Base-by-base conservation (phyloP, 176 grass and related monocot species). In the Triticum turgidum region DNA sequence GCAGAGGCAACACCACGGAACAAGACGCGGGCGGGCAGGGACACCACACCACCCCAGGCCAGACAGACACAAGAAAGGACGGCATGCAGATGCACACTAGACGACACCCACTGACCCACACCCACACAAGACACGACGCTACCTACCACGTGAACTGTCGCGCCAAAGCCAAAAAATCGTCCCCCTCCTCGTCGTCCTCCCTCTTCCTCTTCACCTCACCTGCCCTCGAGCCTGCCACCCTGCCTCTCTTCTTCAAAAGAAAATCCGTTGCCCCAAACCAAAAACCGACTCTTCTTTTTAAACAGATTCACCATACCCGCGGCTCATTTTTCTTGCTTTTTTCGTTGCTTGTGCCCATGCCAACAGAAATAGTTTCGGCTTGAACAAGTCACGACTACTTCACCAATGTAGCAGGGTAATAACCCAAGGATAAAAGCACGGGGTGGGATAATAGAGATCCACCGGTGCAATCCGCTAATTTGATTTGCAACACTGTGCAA, bases 401-500 rank as follows among this genome's bases (percentile, higher is more conserved):
- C 72, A 14, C 32, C 24, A 62, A 78, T 25, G 22, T 24, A n/a
- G 76, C 54, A 38, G 52, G 32, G 52, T 24, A 78, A 78, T 52
- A 2, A 54, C 0, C 58, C 58, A 20, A 27, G 21, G 78, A 64
- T 47, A 70, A 58, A 78, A n/a, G 5, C 73, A 63, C 45, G 9
- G 47, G 15, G 38, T 39, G 38, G 41, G 34, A 67, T 9, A 59
- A 25, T 44, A 58, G 67, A 73, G 32, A 74, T 17, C 13, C 7
- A 33, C 2, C 61, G 63, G n/a, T 21, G 11, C 22, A 10, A 64
- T 35, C 73, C 56, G 41, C 42, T 37, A 49, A 52, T 18, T 69
- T 37, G 64, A 66, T 69, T 77, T 24, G 73, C 80, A 76, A 76
- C 73, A 17, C 74, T 80, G 34, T 87, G 89, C 89, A 95, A 89